phyloP scores from a whole-genome alignment of 345 rosid genomes.

The Euphorbia peplus region DNA sequence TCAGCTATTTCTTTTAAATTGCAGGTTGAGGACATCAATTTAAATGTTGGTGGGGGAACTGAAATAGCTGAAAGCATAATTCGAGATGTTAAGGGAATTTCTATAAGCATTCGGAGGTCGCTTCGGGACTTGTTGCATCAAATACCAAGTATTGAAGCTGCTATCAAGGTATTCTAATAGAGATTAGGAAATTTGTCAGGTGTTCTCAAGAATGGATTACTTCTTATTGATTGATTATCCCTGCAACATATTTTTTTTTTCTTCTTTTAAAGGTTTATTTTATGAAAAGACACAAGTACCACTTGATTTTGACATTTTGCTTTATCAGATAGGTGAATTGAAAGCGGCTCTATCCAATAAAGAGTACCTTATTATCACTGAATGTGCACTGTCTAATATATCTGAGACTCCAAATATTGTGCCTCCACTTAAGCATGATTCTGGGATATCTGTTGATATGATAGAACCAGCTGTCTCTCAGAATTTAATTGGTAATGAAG shows the following conservation, averaged over 20 bases:
- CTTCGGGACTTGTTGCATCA: conserved; percentile 87
- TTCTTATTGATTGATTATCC: background rate
- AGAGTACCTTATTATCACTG: conserved; percentile 87
- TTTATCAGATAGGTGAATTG: conserved; percentile 72
- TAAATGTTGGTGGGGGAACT: conserved; percentile 78
- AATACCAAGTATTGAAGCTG: conserved; percentile 68
- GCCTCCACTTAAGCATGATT: conserved; percentile 51
- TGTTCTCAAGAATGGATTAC: conserved; percentile 5
- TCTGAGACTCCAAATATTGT: conserved; percentile 66
- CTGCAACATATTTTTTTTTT: background rate
- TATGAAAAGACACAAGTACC: conserved; percentile 9
- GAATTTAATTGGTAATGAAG: conserved; percentile 33
- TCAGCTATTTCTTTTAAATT: background rate
- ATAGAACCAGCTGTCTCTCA: conserved; percentile 43
- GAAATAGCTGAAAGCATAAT: conserved; percentile 88
- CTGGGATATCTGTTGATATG: conserved; percentile 40
- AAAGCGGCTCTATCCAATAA: conserved; percentile 74
- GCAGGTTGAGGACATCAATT: conserved; percentile 90
- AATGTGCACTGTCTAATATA: conserved; percentile 81
- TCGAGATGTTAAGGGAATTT: conserved; percentile 85
- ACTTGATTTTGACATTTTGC: conserved; percentile 21
- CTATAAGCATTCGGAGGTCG: conserved; percentile 74
- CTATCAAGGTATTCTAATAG: conserved; percentile 56
- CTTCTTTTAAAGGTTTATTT: no score
- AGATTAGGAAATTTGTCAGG: conserved; percentile 18